These are phyloP conservation scores for Medicago lupulina DNA, from an alignment of 306 rosid species.

Conservation along the genomic window DNA sequence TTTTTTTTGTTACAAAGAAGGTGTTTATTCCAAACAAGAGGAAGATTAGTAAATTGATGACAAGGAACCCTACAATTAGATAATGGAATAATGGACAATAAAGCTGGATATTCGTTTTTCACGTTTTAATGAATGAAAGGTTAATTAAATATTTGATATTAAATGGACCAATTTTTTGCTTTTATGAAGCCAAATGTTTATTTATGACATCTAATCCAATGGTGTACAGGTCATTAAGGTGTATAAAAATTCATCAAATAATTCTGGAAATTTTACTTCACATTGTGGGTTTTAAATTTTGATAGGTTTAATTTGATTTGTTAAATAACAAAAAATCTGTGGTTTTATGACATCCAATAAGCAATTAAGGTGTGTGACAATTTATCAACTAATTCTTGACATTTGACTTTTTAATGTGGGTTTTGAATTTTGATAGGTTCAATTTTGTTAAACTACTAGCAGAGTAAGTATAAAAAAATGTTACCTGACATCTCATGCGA, in stretches of 20 bases:
- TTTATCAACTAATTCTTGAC: constrained; percentile 38
- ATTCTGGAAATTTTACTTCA: background rate
- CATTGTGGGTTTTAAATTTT: too few relatives aligned
- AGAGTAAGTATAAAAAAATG: constrained; percentile 25
- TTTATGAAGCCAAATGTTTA: constrained; percentile 5
- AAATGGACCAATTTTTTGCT: background rate
- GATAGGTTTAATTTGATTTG: background rate
- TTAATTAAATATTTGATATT: background rate
- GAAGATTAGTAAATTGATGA: background rate
- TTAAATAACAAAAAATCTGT: background rate
- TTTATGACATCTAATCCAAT: background rate
- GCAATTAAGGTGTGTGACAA: background rate
- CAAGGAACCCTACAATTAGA: constrained; percentile 5
- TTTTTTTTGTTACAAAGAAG: too few relatives aligned
- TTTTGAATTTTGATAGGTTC: constrained; percentile 27
- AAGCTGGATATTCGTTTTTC: background rate
- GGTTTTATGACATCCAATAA: background rate
- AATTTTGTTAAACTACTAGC: constrained; percentile 39
- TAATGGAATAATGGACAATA: background rate
- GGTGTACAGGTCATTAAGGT: background rate
- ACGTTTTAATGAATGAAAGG: background rate
- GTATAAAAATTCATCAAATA: background rate
- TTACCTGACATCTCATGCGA: constrained; percentile 28
- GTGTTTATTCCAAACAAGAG: too few relatives aligned
- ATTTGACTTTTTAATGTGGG: constrained; percentile 2